Conservation (phyloP, 2,329 filamentous ascomycete genomes). For the Aspergillus terreus region DNA sequence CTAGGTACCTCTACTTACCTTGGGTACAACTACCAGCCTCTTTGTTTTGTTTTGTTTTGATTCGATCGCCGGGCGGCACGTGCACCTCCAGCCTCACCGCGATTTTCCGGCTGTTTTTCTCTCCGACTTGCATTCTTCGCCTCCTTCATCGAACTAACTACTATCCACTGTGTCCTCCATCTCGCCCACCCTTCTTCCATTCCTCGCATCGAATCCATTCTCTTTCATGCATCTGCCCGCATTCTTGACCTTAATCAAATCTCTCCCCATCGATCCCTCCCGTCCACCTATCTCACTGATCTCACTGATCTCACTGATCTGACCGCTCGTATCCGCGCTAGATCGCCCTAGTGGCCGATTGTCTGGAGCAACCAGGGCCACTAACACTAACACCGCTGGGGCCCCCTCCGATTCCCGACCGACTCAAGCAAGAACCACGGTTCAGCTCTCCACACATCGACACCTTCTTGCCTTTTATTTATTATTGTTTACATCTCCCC, state of each 20-base stretch:
- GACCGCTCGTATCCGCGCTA: neutral
- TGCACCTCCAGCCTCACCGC: neutral
- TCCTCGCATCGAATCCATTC: neutral
- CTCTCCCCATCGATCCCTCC: neutral
- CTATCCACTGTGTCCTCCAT: neutral
- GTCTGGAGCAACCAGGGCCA: slow-evolving; percentile 25
- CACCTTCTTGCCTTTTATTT: slow-evolving; percentile 17
- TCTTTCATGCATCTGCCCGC: neutral
- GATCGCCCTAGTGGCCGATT: slow-evolving; percentile 20
- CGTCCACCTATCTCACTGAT: neutral
- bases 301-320: neutral
- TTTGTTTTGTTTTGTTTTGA: neutral
- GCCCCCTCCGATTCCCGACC: slow-evolving; percentile 13
- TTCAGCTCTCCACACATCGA: slow-evolving; percentile 23
- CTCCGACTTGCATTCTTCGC: neutral
- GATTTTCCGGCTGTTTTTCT: neutral
- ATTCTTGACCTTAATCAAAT: neutral
- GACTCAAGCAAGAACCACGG: slow-evolving; percentile 28
- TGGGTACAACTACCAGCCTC: neutral
- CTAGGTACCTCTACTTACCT: no score
- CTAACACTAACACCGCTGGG: slow-evolving; percentile 6
- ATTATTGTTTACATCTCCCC: slow-evolving; percentile 12
- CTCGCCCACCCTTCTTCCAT: neutral
- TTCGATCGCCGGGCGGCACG: neutral
- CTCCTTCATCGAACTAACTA: neutral